A percentile compares a stretch with the other conserved stretches of the same genome.
Evolutionary conservation across 805 yeast species (phyloP).

Genomic region (Zygoascus biomembranicola): DNA sequence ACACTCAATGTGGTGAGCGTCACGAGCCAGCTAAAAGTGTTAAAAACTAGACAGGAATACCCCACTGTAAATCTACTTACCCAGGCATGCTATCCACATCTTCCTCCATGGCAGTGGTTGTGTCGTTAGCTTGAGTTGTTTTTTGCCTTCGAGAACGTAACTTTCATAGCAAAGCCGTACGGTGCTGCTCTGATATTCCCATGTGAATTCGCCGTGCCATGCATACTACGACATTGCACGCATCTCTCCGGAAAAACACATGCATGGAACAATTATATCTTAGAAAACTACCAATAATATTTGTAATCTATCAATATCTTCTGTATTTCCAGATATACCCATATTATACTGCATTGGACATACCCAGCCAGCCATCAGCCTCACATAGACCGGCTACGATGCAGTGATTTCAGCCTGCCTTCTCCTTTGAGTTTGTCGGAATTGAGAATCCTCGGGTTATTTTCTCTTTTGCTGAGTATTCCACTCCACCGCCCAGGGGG

Average conservation of each 20-base stretch:
- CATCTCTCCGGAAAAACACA: too few relatives aligned
- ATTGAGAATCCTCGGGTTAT: neutral
- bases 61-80: neutral
- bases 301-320: too few relatives aligned
- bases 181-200: too few relatives aligned
- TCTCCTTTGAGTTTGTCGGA: neutral
- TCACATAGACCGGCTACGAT: too few relatives aligned
- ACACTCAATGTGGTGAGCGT: conserved; percentile 2
- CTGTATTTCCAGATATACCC: too few relatives aligned
- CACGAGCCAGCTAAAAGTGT: conserved; percentile 4
- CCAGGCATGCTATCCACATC: conserved; percentile 1
- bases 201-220: too few relatives aligned
- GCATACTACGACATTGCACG: too few relatives aligned
- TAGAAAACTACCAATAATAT: too few relatives aligned
- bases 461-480: neutral
- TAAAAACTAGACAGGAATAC: neutral
- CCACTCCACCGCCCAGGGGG: neutral
- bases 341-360: too few relatives aligned
- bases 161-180: too few relatives aligned
- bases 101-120: neutral
- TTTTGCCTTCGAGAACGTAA: neutral
- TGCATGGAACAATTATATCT: too few relatives aligned
- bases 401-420: neutral
- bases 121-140: neutral
- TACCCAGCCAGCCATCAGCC: too few relatives aligned